phyloP scores from a whole-genome alignment of 2,329 filamentous ascomycete genomes.

The Phyllosticta citrichinensis region DNA sequence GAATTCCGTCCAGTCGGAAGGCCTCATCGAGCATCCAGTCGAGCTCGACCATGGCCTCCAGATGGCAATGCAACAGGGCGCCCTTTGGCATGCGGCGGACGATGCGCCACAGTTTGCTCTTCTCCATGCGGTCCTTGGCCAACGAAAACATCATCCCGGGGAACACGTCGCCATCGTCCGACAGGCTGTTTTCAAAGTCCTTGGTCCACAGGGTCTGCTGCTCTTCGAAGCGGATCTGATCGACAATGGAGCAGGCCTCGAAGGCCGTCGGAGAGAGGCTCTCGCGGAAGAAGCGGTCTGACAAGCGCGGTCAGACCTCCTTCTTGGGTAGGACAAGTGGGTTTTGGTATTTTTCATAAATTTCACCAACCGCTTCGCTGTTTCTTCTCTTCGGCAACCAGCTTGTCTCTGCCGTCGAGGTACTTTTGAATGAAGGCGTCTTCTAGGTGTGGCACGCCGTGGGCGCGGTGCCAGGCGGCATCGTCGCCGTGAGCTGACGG shows the following conservation, averaged over 20 bases:
- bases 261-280: constrained; percentile 69
- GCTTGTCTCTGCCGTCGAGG: constrained; percentile 59
- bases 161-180: constrained; percentile 56
- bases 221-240: constrained; percentile 69
- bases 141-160: constrained; percentile 91
- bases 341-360: neutral
- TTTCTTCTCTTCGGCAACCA: constrained; percentile 73
- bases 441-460: constrained; percentile 33
- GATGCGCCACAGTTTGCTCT: constrained; percentile 76
- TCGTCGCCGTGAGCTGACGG: constrained; percentile 15
- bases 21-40: constrained; percentile 67
- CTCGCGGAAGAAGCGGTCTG: constrained; percentile 61
- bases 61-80: constrained; percentile 71
- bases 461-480: constrained; percentile 30
- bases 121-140: constrained; percentile 77
- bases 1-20: constrained; percentile 62
- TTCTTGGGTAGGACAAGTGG: neutral
- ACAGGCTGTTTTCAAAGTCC: constrained; percentile 59
- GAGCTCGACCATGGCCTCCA: constrained; percentile 85
- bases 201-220: constrained; percentile 66
- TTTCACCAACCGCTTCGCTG: constrained; percentile 60
- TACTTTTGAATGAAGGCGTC: constrained; percentile 81
- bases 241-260: constrained; percentile 70
- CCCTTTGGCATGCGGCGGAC: constrained; percentile 84
- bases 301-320: constrained; percentile 18